These are phyloP conservation scores for Spergularia azorica DNA, from an alignment of 179 eudicot species.

Conservation along the genomic window DNA sequence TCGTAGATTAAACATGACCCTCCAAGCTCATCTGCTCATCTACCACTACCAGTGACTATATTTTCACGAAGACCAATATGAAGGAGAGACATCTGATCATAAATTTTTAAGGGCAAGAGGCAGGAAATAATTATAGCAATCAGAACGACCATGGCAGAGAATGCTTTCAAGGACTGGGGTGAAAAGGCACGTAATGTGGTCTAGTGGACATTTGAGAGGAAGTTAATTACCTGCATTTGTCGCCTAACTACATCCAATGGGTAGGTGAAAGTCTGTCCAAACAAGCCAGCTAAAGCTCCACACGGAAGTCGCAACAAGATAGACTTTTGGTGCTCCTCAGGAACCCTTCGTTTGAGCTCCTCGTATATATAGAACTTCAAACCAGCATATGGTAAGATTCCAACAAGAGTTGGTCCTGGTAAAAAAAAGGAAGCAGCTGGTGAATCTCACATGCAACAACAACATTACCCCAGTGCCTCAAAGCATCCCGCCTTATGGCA, in stretches of 20 bases:
- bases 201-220: not conserved
- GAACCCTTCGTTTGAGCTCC: constrained; percentile 87
- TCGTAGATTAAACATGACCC: not conserved
- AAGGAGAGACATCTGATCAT: not conserved
- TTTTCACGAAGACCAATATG: no score
- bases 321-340: constrained; percentile 89
- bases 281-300: constrained; percentile 97
- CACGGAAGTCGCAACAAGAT: constrained; percentile 80
- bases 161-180: no score
- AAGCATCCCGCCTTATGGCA: no score
- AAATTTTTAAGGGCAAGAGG: not conserved
- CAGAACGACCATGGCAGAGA: not conserved
- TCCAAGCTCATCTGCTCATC: no score
- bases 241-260: constrained; percentile 96
- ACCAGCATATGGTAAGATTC: constrained; percentile 98
- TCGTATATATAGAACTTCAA: constrained; percentile 94
- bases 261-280: constrained; percentile 93
- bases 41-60: no score
- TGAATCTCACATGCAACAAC: constrained; percentile 6
- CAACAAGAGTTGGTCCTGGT: constrained; percentile 93
- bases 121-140: not conserved
- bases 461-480: no score
- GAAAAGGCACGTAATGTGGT: no score
- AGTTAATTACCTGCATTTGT: constrained; percentile 85
- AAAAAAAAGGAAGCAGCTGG: not conserved